These are phyloP conservation scores for Barnettozyma wickerhamii DNA, from an alignment of 805 yeast genomes.

Conservation along the genomic window DNA sequence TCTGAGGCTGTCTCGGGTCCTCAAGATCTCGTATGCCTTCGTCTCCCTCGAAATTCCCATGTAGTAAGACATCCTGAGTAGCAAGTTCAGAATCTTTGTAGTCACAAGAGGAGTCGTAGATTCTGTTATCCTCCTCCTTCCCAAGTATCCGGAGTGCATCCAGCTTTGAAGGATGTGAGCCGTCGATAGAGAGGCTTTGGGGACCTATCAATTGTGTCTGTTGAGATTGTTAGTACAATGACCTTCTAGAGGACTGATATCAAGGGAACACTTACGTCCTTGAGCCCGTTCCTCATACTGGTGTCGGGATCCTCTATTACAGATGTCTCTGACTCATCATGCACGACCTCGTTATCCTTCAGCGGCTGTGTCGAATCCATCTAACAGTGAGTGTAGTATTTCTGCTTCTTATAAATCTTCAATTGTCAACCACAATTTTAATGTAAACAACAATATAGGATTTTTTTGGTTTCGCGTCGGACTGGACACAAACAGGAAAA, in stretches of 20 bases:
- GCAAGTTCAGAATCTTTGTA: conserved; percentile 11
- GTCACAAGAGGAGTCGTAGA: conserved; percentile 25
- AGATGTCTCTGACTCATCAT: neutral
- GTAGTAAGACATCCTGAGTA: conserved; percentile 20
- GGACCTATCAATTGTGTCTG: conserved; percentile 21
- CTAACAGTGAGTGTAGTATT: too few relatives aligned
- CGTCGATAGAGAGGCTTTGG: conserved; percentile 1
- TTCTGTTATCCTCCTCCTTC: conserved; percentile 19
- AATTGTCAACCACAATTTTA: too few relatives aligned
- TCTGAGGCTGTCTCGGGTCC: too few relatives aligned
- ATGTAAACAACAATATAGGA: too few relatives aligned
- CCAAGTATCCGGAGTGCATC: conserved; percentile 13
- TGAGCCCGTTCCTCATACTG: conserved; percentile 1
- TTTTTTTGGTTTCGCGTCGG: too few relatives aligned
- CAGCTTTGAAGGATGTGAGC: conserved; percentile 9
- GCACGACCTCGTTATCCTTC: neutral
- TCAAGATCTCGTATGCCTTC: too few relatives aligned
- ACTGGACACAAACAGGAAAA: too few relatives aligned
- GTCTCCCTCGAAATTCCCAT: too few relatives aligned
- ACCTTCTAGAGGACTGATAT: too few relatives aligned
- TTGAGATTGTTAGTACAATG: conserved; percentile 12
- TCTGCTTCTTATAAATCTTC: too few relatives aligned
- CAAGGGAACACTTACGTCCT: conserved; percentile 6
- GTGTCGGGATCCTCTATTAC: neutral
- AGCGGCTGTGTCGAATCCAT: neutral